Percentiles rank a stretch among this genome's conserved stretches.
These are phyloP conservation scores for Paspalum notatum DNA, from an alignment of 176 grass and related monocot species.

Conservation along the genomic window DNA sequence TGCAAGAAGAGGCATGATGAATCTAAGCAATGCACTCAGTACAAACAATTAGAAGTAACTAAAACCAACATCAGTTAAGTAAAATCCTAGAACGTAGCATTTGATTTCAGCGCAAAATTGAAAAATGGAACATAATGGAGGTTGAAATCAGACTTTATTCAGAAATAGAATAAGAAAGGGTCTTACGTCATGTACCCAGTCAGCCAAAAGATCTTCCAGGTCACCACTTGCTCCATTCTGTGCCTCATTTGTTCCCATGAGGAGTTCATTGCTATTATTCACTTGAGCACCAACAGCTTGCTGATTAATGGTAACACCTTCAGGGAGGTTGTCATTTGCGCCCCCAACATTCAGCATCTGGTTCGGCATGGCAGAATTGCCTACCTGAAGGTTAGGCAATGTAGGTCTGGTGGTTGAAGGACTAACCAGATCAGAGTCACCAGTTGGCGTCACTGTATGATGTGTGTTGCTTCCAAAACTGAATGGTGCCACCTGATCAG, in stretches of 20 bases:
- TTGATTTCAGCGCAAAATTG: not conserved
- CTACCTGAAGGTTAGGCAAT: slow-evolving; percentile 10
- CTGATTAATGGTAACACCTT: not conserved
- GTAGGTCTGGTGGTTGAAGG: slow-evolving; percentile 9
- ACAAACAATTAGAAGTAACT: not conserved
- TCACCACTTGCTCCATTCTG: not conserved
- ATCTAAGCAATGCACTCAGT: not conserved
- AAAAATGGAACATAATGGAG: not conserved
- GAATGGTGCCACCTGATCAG: slow-evolving; percentile 1
- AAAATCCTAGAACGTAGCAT: not conserved
- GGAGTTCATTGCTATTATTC: not conserved
- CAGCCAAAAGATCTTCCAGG: slow-evolving; percentile 4
- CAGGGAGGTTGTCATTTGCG: slow-evolving; percentile 9
- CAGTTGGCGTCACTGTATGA: not conserved
- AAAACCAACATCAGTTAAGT: not conserved
- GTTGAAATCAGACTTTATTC: not conserved
- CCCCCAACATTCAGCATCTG: slow-evolving; percentile 15
- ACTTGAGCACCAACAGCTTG: slow-evolving; percentile 6
- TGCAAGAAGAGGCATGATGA: not conserved
- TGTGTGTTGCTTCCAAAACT: slow-evolving; percentile 24
- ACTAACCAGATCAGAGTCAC: not conserved
- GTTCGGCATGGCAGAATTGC: not conserved
- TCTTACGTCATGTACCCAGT: slow-evolving; percentile 31
- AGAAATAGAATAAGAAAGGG: not conserved
- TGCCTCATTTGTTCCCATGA: not conserved